Conservation (phyloP, 1,284 basidiomycete species). For the Xerocomus minutiporus region DNA sequence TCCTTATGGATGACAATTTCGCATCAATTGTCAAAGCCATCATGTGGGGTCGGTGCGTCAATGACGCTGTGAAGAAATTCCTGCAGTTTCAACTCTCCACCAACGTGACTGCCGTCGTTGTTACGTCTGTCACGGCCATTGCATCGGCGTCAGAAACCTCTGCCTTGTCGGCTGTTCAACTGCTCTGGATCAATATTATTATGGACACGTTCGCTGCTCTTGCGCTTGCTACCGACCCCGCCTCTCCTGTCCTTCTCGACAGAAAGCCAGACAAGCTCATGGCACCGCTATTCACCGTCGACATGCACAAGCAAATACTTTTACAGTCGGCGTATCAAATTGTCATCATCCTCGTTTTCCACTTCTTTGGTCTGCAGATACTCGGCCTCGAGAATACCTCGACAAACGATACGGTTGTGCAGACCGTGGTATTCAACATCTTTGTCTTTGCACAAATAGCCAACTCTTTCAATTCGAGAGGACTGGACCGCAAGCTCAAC, state of each 20-base stretch:
- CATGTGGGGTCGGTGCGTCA: slow-evolving; percentile 98
- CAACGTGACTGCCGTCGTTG: slow-evolving; percentile 92
- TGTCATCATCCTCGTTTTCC: slow-evolving; percentile 79
- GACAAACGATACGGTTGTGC: slow-evolving; percentile 54
- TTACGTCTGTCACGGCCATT: slow-evolving; percentile 90
- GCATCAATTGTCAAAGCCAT: slow-evolving; percentile 94
- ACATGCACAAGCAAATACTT: slow-evolving; percentile 95
- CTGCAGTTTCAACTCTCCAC: slow-evolving; percentile 97
- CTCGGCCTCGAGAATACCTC: slow-evolving; percentile 52
- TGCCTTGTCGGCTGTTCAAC: slow-evolving; percentile 89
- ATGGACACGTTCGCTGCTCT: slow-evolving; percentile 99
- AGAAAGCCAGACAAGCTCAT: slow-evolving; percentile 88
- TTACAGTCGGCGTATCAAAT: slow-evolving; percentile 90
- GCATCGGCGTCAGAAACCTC: slow-evolving; percentile 75
- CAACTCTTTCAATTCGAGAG: slow-evolving; percentile 90
- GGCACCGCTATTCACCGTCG: slow-evolving; percentile 82
- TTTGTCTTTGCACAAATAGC: slow-evolving; percentile 97
- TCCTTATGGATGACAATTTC: slow-evolving; percentile 98
- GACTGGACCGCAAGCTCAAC: slow-evolving; percentile 84
- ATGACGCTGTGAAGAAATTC: slow-evolving; percentile 96
- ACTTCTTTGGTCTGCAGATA: slow-evolving; percentile 78
- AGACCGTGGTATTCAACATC: slow-evolving; percentile 91
- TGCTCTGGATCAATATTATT: slow-evolving; percentile 96
- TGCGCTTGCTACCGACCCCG: slow-evolving; percentile 94
- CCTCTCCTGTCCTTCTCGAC: slow-evolving; percentile 74